These are phyloP conservation scores for Cymbopogon flexuosus DNA, from an alignment of 202 grass and related monocot species.

Conservation along the genomic window DNA sequence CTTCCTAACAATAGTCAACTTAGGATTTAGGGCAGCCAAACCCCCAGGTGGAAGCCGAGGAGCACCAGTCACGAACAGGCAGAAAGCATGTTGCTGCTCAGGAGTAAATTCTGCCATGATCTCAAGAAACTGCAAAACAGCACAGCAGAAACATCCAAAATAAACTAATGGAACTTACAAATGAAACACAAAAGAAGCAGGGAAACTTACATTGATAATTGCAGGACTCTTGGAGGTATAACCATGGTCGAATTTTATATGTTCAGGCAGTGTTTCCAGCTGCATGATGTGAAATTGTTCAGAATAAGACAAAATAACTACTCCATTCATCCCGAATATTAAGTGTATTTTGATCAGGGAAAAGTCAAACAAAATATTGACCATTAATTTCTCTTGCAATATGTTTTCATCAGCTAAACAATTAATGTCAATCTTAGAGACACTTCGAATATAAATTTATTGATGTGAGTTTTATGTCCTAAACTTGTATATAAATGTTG, in stretches of 20 bases:
- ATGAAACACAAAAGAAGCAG: not conserved
- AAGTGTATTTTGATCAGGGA: not conserved
- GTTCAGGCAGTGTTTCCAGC: constrained; percentile 62
- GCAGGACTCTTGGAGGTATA: constrained; percentile 87
- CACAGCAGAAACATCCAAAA: constrained; percentile 20
- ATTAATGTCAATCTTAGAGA: not conserved
- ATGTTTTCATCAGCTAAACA: not conserved
- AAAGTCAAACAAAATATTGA: not conserved
- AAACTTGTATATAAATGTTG: not conserved
- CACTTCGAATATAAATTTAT: not conserved
- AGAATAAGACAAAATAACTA: not conserved
- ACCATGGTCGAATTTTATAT: constrained; percentile 99
- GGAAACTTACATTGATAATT: constrained; percentile 65
- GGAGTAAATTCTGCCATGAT: constrained; percentile 81
- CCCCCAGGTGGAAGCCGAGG: constrained; percentile 88
- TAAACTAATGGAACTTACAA: not conserved
- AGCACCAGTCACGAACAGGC: constrained; percentile 92
- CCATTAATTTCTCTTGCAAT: not conserved
- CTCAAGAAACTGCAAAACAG: constrained; percentile 63
- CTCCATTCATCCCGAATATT: not conserved
- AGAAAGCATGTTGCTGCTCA: constrained; percentile 83
- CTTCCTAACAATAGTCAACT: constrained; percentile 90
- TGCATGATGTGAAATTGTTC: constrained; percentile 22
- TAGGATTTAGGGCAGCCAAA: constrained; percentile 71
- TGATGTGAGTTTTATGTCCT: not conserved